Conservation (phyloP, 106 monocot genomes). For the Gastrodia elata region DNA sequence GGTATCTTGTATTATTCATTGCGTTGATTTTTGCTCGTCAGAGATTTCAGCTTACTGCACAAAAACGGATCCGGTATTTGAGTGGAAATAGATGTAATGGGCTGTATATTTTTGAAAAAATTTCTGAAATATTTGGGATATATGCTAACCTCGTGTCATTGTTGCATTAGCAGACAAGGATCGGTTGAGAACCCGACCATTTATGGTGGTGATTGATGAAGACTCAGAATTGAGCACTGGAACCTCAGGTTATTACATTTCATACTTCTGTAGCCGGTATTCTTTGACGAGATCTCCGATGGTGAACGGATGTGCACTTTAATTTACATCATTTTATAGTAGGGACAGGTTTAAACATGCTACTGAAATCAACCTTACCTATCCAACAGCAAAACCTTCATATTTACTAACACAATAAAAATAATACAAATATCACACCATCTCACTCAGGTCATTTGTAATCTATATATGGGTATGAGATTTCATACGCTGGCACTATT, state of each 20-base stretch:
- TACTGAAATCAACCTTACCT: too few species aligned
- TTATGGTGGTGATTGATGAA: slow-evolving; percentile 16
- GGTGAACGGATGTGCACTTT: not conserved
- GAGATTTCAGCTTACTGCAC: not conserved
- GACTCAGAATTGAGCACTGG: slow-evolving; percentile 6
- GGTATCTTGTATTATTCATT: slow-evolving; percentile 1
- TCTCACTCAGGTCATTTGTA: too few species aligned
- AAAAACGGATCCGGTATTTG: not conserved
- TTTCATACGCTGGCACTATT: too few species aligned
- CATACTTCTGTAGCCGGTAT: not conserved
- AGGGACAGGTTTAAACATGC: too few species aligned
- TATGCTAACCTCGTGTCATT: not conserved
- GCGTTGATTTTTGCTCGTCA: not conserved
- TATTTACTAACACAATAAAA: too few species aligned
- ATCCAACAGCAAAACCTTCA: too few species aligned
- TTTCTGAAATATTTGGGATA: not conserved
- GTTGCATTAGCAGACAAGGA: slow-evolving; percentile 11
- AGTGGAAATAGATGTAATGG: not conserved
- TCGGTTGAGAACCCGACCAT: slow-evolving; percentile 9
- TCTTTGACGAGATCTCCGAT: not conserved
- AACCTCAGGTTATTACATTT: slow-evolving; percentile 9
- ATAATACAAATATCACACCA: too few species aligned
- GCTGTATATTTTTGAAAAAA: slow-evolving; percentile 1
- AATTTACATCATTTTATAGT: not conserved
- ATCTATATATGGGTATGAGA: too few species aligned